These are phyloP conservation scores for Fistulifera pelliculosa DNA, from an alignment of 108 stramenopile species.

Conservation along the genomic window DNA sequence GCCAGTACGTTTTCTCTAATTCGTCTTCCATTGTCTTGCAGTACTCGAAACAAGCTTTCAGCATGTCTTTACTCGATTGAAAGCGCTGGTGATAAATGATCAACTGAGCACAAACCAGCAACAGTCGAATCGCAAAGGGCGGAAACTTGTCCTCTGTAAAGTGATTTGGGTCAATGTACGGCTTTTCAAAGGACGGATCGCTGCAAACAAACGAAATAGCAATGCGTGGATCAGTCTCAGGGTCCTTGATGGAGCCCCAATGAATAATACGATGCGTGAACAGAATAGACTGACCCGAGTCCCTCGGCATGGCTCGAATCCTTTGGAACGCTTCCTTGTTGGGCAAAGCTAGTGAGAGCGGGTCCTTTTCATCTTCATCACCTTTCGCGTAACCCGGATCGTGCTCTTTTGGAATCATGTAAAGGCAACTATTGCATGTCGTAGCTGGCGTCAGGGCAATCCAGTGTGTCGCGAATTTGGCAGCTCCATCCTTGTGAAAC, in stretches of 20 bases:
- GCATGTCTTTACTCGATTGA: conserved; percentile 21
- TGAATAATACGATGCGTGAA: conserved; percentile 71
- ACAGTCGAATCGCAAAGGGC: conserved; percentile 49
- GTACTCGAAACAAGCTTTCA: conserved; percentile 54
- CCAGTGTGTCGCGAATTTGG: conserved; percentile 72
- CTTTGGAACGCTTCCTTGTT: conserved; percentile 63
- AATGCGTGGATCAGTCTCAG: conserved; percentile 20
- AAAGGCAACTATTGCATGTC: conserved; percentile 59
- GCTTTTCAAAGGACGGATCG: conserved; percentile 50
- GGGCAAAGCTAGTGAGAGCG: conserved; percentile 42
- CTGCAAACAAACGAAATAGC: conserved; percentile 69
- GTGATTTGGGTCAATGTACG: conserved; percentile 21
- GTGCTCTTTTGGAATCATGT: conserved; percentile 52
- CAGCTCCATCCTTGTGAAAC: conserved; percentile 9
- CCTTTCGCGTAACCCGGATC: conserved; percentile 66
- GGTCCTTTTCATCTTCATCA: conserved; percentile 36
- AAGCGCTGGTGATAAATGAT: conserved; percentile 74
- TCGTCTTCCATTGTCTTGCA: conserved; percentile 43
- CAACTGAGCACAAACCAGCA: conserved; percentile 67
- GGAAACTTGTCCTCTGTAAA: conserved; percentile 13
- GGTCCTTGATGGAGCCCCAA: conserved; percentile 60
- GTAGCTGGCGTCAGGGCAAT: conserved; percentile 56
- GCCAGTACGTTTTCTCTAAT: conserved; percentile 48
- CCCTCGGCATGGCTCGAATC: conserved; percentile 53
- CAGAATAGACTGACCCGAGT: conserved; percentile 44